phyloP scores from a whole-genome alignment of 1,284 basidiomycete genomes.

The Trichosporon asahii region DNA sequence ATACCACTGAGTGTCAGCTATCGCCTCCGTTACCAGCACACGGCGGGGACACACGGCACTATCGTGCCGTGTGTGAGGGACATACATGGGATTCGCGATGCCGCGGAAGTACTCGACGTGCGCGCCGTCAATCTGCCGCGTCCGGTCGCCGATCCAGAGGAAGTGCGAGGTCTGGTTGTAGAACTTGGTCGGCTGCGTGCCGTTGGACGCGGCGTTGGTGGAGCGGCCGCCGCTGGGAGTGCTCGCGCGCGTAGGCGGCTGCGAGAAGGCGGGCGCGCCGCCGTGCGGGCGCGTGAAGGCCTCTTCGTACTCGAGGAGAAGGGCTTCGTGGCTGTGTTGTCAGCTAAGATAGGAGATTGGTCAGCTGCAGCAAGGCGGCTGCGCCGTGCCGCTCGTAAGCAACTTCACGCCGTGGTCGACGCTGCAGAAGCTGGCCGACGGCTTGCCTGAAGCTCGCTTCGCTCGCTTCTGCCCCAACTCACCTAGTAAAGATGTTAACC shows the following conservation, averaged over 20 bases:
- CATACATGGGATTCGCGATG: slow-evolving; percentile 86
- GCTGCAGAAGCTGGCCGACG: too few relatives aligned
- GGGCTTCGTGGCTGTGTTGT: slow-evolving; percentile 73
- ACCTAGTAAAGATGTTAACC: slow-evolving; percentile 93
- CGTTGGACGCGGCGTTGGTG: background rate
- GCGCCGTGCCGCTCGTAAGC: too few relatives aligned
- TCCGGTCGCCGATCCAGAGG: slow-evolving; percentile 96
- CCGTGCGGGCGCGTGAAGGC: slow-evolving; percentile 68
- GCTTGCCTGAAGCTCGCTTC: too few relatives aligned
- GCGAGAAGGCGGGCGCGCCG: slow-evolving; percentile 23
- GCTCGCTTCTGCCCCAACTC: too few relatives aligned
- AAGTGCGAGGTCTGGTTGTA: slow-evolving; percentile 73
- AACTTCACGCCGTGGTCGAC: too few relatives aligned
- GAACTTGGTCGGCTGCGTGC: slow-evolving; percentile 30
- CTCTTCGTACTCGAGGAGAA: slow-evolving; percentile 90
- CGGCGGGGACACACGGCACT: too few relatives aligned
- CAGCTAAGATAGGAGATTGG: background rate
- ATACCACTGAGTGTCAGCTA: slow-evolving; percentile 59
- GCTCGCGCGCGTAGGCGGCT: slow-evolving; percentile 25
- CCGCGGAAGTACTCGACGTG: slow-evolving; percentile 95
- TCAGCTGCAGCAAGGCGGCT: too few relatives aligned
- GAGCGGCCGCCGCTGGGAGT: slow-evolving; percentile 22
- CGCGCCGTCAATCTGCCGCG: slow-evolving; percentile 85
- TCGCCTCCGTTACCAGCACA: too few relatives aligned
- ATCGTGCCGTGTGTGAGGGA: too few relatives aligned